Conservation (phyloP, 768 basidiomycete genomes). For the Leccinum fibrillosum region DNA sequence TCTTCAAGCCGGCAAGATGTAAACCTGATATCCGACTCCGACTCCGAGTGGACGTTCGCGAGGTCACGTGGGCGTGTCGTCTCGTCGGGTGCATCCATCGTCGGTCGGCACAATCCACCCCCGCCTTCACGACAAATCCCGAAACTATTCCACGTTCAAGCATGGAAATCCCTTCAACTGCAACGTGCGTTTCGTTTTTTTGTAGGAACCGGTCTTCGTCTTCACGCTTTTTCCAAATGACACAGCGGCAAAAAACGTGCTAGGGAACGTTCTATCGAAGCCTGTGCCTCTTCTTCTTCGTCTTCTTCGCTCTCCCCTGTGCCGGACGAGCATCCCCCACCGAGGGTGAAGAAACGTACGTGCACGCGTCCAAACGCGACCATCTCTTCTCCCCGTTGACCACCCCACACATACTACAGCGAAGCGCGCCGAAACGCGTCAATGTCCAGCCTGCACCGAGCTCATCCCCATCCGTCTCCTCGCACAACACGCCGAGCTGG, state of each 20-base stretch:
- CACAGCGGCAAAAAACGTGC: conserved; percentile 52
- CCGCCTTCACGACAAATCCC: background rate
- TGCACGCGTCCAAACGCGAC: conserved; percentile 1
- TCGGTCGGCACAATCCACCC: conserved; percentile 10
- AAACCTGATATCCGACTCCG: no score
- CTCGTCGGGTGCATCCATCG: conserved; percentile 12
- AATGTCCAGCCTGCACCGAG: conserved; percentile 75
- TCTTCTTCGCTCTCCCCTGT: conserved; percentile 36
- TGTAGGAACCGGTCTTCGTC: background rate
- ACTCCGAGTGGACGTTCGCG: background rate
- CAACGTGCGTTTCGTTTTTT: conserved; percentile 26
- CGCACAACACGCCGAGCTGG: conserved; percentile 58
- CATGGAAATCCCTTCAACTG: conserved; percentile 10
- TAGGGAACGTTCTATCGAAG: conserved; percentile 15
- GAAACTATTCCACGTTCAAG: background rate
- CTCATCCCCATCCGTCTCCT: conserved; percentile 71
- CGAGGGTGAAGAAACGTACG: conserved; percentile 51
- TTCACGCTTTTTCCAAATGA: background rate
- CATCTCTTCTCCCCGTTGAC: background rate
- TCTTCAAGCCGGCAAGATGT: no score
- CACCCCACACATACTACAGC: conserved; percentile 34
- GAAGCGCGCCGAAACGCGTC: conserved; percentile 70
- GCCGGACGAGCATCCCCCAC: conserved; percentile 27
- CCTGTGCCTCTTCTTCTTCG: conserved; percentile 20
- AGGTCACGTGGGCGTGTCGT: background rate